Conservation (phyloP, 169 alveolate species). For the Babesia ovata region DNA sequence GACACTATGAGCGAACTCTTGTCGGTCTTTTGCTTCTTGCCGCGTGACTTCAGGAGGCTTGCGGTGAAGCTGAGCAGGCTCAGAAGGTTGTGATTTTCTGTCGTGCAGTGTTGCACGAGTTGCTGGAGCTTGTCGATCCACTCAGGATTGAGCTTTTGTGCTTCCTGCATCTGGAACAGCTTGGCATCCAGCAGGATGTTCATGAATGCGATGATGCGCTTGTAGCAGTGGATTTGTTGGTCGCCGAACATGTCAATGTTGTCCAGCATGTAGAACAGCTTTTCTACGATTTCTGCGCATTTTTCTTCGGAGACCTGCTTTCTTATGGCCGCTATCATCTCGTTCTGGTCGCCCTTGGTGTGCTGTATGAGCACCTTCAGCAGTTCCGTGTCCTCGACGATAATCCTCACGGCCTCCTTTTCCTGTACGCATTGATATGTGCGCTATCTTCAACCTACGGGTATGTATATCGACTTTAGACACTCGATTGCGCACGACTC, state of each 20-base stretch:
- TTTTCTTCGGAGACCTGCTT: slow-evolving; percentile 26
- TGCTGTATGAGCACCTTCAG: slow-evolving; percentile 45
- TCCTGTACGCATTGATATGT: slow-evolving; percentile 12
- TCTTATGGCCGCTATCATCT: slow-evolving; percentile 35
- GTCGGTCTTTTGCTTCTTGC: slow-evolving; percentile 17
- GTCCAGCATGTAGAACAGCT: slow-evolving; percentile 40
- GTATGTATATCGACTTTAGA: slow-evolving; percentile 41
- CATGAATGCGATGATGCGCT: slow-evolving; percentile 50
- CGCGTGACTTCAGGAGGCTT: slow-evolving; percentile 37
- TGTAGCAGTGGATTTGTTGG: slow-evolving; percentile 29
- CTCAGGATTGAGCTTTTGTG: slow-evolving; percentile 31
- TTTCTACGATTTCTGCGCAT: slow-evolving; percentile 36
- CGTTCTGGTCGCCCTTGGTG: slow-evolving; percentile 59
- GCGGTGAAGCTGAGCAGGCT: slow-evolving; percentile 66
- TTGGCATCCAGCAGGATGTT: slow-evolving; percentile 62
- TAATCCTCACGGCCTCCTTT: slow-evolving; percentile 25
- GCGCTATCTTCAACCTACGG: slow-evolving; percentile 20
- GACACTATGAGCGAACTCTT: slow-evolving; percentile 43
- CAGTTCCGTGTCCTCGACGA: slow-evolving; percentile 33
- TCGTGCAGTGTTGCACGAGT: slow-evolving; percentile 44
- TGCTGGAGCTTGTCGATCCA: slow-evolving; percentile 43
- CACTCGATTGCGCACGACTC: slow-evolving; percentile 50
- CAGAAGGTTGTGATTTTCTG: slow-evolving; percentile 53
- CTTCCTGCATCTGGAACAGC: slow-evolving; percentile 37
- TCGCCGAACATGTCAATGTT: slow-evolving; percentile 6